These are phyloP conservation scores for Fusarium transvaalense DNA, from an alignment of 2,329 filamentous ascomycete species.

Conservation along the genomic window DNA sequence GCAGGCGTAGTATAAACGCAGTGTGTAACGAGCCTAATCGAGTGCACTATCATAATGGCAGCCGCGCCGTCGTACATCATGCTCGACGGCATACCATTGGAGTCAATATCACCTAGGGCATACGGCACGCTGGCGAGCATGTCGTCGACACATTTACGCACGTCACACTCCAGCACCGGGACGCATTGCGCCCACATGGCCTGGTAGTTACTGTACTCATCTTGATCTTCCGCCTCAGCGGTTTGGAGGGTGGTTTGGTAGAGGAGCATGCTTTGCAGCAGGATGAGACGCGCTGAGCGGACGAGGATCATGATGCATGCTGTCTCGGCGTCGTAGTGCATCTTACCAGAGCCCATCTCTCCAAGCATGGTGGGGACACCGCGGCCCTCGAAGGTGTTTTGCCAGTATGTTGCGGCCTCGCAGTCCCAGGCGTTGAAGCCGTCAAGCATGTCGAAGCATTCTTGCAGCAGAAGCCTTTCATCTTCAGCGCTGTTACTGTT, in stretches of 20 bases:
- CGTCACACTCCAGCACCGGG: conserved; percentile 43
- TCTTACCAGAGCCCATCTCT: conserved; percentile 35
- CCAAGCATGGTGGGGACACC: conserved; percentile 47
- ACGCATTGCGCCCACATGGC: conserved; percentile 34
- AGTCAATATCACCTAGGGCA: conserved; percentile 49
- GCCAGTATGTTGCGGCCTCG: conserved; percentile 51
- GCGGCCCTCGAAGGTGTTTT: conserved; percentile 49
- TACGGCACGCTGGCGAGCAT: conserved; percentile 51
- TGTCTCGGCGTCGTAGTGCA: conserved; percentile 50
- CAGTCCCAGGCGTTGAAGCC: conserved; percentile 49
- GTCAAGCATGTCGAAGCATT: conserved; percentile 50
- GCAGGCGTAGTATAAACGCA: conserved; percentile 47
- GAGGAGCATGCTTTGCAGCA: conserved; percentile 49
- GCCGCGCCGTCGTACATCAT: conserved; percentile 50
- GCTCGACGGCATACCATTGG: conserved; percentile 37
- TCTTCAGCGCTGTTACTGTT: conserved; percentile 4
- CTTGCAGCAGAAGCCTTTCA: conserved; percentile 23
- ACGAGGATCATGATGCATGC: conserved; percentile 52
- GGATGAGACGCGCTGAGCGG: conserved; percentile 50
- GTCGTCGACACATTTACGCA: conserved; percentile 48
- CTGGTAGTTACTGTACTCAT: conserved; percentile 16
- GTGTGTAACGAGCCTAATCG: conserved; percentile 50
- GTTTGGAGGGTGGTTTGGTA: conserved; percentile 40
- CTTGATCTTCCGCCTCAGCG: not conserved
- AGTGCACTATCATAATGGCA: conserved; percentile 50